phyloP scores from a whole-genome alignment of 2,329 filamentous ascomycete species.

The Diaporthe citriasiana region DNA sequence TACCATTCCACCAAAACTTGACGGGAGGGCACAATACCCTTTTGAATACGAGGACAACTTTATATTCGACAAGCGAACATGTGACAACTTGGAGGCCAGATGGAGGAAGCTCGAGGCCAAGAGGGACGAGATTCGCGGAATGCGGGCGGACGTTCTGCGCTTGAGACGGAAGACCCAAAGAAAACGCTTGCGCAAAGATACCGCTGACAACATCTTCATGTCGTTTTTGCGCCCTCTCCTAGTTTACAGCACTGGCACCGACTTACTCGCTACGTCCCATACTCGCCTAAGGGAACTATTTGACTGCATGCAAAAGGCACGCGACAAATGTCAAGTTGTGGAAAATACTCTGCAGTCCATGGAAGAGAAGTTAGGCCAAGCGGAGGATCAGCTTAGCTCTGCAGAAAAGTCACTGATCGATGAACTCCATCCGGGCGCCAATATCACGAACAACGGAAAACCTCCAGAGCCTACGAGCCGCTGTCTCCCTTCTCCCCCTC shows the following conservation, averaged over 20 bases:
- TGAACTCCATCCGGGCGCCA: conserved; percentile 14
- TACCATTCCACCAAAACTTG: neutral
- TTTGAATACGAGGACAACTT: neutral
- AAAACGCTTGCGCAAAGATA: conserved; percentile 26
- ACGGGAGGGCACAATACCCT: neutral
- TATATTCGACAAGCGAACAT: neutral
- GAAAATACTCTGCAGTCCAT: conserved; percentile 54
- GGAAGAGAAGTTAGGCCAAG: conserved; percentile 52
- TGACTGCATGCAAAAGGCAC: conserved; percentile 33
- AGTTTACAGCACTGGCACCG: neutral
- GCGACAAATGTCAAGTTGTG: conserved; percentile 41
- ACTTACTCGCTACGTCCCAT: neutral
- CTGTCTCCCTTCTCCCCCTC: conserved; percentile 37
- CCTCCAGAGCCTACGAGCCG: conserved; percentile 10
- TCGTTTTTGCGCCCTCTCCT: conserved; percentile 28
- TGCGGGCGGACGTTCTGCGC: conserved; percentile 25
- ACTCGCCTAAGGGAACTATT: conserved; percentile 27
- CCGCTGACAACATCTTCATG: conserved; percentile 41
- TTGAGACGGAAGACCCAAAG: conserved; percentile 19
- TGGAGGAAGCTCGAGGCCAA: conserved; percentile 46
- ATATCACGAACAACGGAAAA: neutral
- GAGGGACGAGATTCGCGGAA: conserved; percentile 43
- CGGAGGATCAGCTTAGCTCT: conserved; percentile 37
- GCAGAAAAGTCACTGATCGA: conserved; percentile 57
- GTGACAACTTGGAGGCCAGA: conserved; percentile 5